Conservation (phyloP, 2,329 filamentous ascomycete species). For the Colletotrichum sidae region DNA sequence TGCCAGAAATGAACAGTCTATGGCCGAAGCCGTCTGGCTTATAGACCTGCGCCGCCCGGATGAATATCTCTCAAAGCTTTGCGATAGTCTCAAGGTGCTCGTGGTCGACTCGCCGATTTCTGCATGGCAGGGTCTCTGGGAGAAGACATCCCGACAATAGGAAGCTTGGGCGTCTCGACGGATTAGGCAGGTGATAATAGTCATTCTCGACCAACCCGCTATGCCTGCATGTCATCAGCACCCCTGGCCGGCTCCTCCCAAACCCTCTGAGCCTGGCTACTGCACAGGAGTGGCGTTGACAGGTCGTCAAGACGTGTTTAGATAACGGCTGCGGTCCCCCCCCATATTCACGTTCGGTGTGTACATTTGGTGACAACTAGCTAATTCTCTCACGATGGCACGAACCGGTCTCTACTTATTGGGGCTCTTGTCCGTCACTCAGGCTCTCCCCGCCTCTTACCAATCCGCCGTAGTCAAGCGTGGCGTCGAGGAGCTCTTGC, state of each 20-base stretch:
- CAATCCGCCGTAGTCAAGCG: neutral
- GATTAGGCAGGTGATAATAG: neutral
- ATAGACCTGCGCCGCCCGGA: neutral
- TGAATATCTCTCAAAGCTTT: neutral
- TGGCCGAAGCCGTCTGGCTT: no score
- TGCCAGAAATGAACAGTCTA: no score
- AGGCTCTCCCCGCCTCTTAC: slow-evolving; percentile 5
- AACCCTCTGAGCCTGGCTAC: neutral
- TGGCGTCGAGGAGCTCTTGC: neutral
- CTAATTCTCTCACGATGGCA: neutral
- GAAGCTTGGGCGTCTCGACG: neutral
- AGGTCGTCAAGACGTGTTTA: neutral
- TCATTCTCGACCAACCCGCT: no score
- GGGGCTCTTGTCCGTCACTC: neutral
- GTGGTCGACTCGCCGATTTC: neutral
- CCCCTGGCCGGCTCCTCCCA: neutral
- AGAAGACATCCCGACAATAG: neutral
- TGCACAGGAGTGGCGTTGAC: neutral
- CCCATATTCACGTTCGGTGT: neutral
- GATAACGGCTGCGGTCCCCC: neutral
- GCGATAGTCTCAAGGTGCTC: neutral
- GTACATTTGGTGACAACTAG: neutral
- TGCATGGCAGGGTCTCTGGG: neutral
- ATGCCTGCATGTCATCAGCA: no score
- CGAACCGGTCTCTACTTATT: rapidly evolving